Percentiles rank a stretch among this genome's conserved stretches.
These are phyloP conservation scores for Dactylonectria estremocensis DNA, from an alignment of 2,329 filamentous ascomycete species.

Conservation along the genomic window DNA sequence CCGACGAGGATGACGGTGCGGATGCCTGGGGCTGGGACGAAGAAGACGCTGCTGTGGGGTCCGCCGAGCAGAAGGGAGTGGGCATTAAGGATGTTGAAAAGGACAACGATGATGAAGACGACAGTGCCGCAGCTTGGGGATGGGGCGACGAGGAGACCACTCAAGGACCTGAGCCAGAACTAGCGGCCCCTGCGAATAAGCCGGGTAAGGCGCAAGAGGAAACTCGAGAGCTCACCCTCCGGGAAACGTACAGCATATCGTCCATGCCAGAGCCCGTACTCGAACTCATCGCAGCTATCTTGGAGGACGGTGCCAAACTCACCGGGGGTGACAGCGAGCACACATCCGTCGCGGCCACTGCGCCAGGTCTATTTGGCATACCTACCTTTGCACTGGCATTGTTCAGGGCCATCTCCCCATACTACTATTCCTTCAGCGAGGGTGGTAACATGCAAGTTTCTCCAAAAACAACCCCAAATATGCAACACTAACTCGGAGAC, in stretches of 20 bases:
- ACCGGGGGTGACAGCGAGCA: slow-evolving; percentile 66
- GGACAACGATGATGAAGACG: slow-evolving; percentile 59
- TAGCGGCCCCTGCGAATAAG: slow-evolving; percentile 30
- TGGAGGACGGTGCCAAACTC: slow-evolving; percentile 74
- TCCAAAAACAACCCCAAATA: no score
- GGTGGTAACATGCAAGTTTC: slow-evolving; percentile 75
- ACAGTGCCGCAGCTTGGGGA: slow-evolving; percentile 81
- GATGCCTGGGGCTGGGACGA: slow-evolving; percentile 92
- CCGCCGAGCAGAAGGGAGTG: slow-evolving; percentile 34
- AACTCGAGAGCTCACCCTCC: slow-evolving; percentile 80
- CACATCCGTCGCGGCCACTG: slow-evolving; percentile 76
- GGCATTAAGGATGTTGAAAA: slow-evolving; percentile 39
- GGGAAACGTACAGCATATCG: slow-evolving; percentile 90
- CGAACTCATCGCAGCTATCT: slow-evolving; percentile 72
- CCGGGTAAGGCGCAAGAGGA: slow-evolving; percentile 47
- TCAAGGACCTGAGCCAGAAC: slow-evolving; percentile 42
- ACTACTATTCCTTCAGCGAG: slow-evolving; percentile 77
- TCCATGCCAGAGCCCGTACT: slow-evolving; percentile 87
- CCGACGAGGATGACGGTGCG: slow-evolving; percentile 60
- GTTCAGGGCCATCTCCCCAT: slow-evolving; percentile 82
- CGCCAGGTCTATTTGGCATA: slow-evolving; percentile 78
- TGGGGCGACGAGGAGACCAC: slow-evolving; percentile 80
- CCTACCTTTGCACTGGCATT: slow-evolving; percentile 83
- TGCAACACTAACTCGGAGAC: slow-evolving; percentile 18
- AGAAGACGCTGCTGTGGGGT: slow-evolving; percentile 59